A percentile compares a stretch with the other conserved stretches of the same genome.
These are phyloP conservation scores for Pyrenophora graminea DNA, from an alignment of 2,329 filamentous ascomycete genomes.

Conservation along the genomic window DNA sequence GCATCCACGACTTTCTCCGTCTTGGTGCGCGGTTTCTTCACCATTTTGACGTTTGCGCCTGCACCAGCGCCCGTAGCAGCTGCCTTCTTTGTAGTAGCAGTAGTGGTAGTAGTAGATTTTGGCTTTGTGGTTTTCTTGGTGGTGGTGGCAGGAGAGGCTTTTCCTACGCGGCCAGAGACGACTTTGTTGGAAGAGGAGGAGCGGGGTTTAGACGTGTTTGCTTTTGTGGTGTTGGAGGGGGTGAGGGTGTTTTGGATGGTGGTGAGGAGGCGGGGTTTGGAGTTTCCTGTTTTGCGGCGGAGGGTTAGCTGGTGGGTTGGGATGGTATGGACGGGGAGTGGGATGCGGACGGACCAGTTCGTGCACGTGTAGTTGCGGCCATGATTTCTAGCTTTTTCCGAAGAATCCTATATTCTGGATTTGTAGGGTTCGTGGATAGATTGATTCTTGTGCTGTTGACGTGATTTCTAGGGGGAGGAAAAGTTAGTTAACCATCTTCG, in stretches of 20 bases:
- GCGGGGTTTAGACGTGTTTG: conserved; percentile 41
- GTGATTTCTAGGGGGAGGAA: too few relatives aligned
- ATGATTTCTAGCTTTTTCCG: background rate
- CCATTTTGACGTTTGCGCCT: conserved; percentile 24
- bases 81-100: background rate
- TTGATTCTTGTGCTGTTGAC: too few relatives aligned
- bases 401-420: too few relatives aligned
- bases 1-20: conserved; percentile 36
- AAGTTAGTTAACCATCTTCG: too few relatives aligned
- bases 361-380: conserved; percentile 44
- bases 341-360: conserved; percentile 11
- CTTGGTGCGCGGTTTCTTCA: conserved; percentile 32
- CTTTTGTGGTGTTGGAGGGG: conserved; percentile 36
- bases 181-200: conserved; percentile 8
- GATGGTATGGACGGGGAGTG: too few relatives aligned
- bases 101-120: conserved; percentile 32
- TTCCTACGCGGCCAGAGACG: too few relatives aligned
- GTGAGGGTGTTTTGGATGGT: conserved; percentile 52
- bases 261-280: conserved; percentile 58
- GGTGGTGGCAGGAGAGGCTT: conserved; percentile 17
- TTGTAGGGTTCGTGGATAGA: too few relatives aligned
- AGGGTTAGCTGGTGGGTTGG: too few relatives aligned
- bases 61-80: too few relatives aligned
- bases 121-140: conserved; percentile 18
- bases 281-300: conserved; percentile 30